Evolutionary conservation across 202 grass and related monocot species (phyloP).

Genomic region (Carex arenaria): DNA sequence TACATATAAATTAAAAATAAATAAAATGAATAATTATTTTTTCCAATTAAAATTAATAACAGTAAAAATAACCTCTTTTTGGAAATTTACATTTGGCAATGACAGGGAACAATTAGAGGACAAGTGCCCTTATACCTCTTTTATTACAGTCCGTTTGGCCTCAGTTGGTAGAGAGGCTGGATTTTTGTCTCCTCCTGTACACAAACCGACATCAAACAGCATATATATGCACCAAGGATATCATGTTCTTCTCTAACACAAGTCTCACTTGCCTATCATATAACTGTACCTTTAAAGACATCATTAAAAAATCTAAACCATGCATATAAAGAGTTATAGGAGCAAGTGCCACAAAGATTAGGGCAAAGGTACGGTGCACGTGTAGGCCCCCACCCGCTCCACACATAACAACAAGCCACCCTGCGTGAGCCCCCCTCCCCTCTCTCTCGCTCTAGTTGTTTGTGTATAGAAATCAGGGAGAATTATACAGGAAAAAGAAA

Average conservation of each 20-base stretch:
- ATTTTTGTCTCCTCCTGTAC: slow-evolving; percentile 17
- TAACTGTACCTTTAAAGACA: no score
- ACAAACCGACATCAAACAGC: slow-evolving; percentile 6
- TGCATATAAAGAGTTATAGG: neutral
- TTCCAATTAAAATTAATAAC: neutral
- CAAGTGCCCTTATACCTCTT: neutral
- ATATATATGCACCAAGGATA: neutral
- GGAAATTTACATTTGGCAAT: slow-evolving; percentile 17
- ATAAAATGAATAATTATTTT: neutral
- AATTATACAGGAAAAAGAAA: slow-evolving; percentile 14
- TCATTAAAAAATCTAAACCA: neutral
- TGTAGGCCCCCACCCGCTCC: slow-evolving; percentile 19
- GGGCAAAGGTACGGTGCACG: neutral
- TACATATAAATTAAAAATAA: neutral
- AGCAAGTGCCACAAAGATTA: neutral
- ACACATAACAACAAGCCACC: slow-evolving; percentile 18
- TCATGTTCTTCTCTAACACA: neutral
- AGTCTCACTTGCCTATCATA: no score
- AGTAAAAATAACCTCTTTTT: neutral
- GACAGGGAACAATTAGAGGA: slow-evolving; percentile 6
- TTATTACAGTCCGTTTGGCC: slow-evolving; percentile 16
- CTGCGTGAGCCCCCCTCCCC: neutral
- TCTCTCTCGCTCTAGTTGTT: slow-evolving; percentile 8
- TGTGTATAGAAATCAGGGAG: slow-evolving; percentile 18
- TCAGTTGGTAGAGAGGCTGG: slow-evolving; percentile 22